Base-by-base conservation (phyloP, 768 basidiomycete genomes). In the Psilocybe cubensis region DNA sequence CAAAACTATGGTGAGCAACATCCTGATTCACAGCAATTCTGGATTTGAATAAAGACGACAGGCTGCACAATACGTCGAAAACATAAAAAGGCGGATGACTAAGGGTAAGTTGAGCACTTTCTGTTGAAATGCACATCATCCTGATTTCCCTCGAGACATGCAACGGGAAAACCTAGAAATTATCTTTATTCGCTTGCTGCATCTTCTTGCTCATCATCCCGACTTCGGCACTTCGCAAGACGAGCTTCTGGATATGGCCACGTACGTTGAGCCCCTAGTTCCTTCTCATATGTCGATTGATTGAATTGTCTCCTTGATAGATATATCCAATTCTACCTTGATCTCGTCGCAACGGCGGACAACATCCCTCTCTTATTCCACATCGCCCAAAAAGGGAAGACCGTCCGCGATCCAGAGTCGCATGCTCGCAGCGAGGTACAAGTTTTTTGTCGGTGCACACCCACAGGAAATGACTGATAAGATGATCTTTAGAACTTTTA, bases 151-250 rank as follows among this genome's bases (percentile, higher is more conserved):
- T 55, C 4, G 66, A 86, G 89, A 75, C 12, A 64, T 83, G 25
- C 79, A 82, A 42, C 74, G 92, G 14, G 80, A 86, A n/a, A 73
- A 84, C 49, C 81, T 96, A 54, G 96, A 98, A 69, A 74, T 89
- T 54, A 84, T 89, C 1, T 91, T 98, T 63, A 83, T 96, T 41
- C 88, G 96, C 11, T 74, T 98, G 3, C 79, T 98, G 9, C 91
- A 95, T 66, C 72, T 95, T 0, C 79, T 98, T 4, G 93, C 95
- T 0, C 96, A 97, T 68, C 97, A 99, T 69, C 96, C 96, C 3
- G 97, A 99, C 72, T 96, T 94, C 65, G 81, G 79, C 18, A 80
- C 77, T 42, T 78, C 80, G 2, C 80, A 83, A 33, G 89, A 91
- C 29, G 87, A 87, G 40, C 70, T 96, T 33, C 77, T 84, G 29